Evolutionary conservation across 2,329 filamentous ascomycete species (phyloP).

Genomic region (Claviceps sp.): DNA sequence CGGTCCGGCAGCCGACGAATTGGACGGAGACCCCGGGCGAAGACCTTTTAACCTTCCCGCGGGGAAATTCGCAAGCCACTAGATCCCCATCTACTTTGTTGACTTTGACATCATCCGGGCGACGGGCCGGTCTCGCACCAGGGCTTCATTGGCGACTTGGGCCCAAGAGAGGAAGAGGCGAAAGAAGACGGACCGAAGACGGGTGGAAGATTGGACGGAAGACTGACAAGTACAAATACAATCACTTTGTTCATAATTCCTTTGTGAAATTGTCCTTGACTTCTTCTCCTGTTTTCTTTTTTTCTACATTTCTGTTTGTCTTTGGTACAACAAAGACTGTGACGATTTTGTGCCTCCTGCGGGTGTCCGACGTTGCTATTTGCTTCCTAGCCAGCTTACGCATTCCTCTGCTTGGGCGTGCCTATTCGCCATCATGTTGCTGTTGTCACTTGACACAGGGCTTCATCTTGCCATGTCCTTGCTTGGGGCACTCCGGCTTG

Average conservation of each 20-base stretch:
- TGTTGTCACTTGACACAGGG: not conserved
- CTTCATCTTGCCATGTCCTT: not conserved
- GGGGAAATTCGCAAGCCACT: not conserved
- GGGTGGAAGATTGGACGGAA: not conserved
- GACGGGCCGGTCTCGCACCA: not conserved
- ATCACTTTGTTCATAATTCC: not conserved
- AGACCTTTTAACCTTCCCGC: not conserved
- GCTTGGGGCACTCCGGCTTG: not conserved
- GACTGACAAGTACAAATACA: not conserved
- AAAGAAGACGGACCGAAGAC: not conserved
- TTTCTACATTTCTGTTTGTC: not conserved
- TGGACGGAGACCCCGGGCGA: not conserved
- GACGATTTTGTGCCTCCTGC: too few relatives aligned
- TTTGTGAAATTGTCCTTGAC: too few relatives aligned
- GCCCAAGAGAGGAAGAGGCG: not conserved
- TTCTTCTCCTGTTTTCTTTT: not conserved
- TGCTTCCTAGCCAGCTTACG: too few relatives aligned
- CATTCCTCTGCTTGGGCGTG: not conserved
- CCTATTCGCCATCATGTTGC: not conserved
- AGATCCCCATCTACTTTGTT: not conserved
- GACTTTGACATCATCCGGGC: not conserved
- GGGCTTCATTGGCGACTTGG: not conserved
- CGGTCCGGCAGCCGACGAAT: constrained; percentile 7
- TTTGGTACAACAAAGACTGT: not conserved
- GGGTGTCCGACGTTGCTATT: too few relatives aligned